phyloP scores from a whole-genome alignment of 371 early-diverging fungal genomes.

The Mortierella sp. region DNA sequence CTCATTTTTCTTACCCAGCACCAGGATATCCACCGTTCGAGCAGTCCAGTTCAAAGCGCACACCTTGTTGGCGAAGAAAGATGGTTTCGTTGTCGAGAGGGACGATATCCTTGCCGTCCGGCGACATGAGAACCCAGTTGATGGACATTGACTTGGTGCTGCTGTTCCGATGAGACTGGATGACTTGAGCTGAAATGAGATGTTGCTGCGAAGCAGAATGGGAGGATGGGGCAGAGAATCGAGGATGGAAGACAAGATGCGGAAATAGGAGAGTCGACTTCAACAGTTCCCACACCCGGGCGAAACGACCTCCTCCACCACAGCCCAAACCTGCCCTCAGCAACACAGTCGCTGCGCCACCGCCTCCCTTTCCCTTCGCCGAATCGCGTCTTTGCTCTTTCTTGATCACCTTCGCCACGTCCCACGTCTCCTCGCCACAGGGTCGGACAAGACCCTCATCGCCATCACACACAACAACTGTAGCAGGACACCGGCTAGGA shows the following conservation, averaged over 20 bases:
- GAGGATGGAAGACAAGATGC: background rate
- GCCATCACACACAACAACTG: no score
- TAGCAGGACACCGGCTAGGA: slow-evolving; percentile 4
- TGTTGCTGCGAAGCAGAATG: background rate
- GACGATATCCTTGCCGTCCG: slow-evolving; percentile 45
- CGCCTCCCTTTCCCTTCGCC: no score
- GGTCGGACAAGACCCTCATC: background rate
- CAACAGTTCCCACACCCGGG: no score
- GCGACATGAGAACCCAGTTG: slow-evolving; percentile 50
- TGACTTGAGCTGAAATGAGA: background rate
- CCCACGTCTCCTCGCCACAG: no score
- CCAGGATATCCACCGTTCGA: slow-evolving; percentile 55
- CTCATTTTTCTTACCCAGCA: slow-evolving; percentile 37
- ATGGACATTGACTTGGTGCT: slow-evolving; percentile 50
- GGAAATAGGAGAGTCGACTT: background rate
- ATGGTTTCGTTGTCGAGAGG: slow-evolving; percentile 39
- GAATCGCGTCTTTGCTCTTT: no score
- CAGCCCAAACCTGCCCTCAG: no score
- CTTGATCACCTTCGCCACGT: no score
- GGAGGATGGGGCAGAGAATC: background rate
- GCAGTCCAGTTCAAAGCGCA: slow-evolving; percentile 39
- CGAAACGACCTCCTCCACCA: no score
- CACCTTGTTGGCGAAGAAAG: slow-evolving; percentile 33
- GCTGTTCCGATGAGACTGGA: no score
- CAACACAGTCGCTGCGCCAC: no score